Evolutionary conservation across 2,329 filamentous ascomycete genomes (phyloP).

Genomic region (Fusarium pilosicola): DNA sequence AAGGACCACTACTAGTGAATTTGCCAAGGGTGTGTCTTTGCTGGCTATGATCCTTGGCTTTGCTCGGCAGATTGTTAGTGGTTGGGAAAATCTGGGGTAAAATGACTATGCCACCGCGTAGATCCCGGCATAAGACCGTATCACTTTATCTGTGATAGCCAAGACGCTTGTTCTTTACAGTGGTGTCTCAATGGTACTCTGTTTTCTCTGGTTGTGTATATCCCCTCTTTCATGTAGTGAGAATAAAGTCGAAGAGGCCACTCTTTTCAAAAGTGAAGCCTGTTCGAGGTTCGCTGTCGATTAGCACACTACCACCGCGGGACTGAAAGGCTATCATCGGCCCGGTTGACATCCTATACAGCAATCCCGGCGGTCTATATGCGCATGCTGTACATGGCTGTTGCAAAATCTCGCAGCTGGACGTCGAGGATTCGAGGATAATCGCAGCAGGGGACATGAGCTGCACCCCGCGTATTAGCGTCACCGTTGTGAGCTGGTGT

Average conservation of each 20-base stretch:
- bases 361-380: constrained; percentile 60
- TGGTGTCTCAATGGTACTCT: constrained; percentile 13
- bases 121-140: constrained; percentile 1
- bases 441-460: constrained; percentile 60
- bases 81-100: constrained; percentile 14
- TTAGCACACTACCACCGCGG: constrained; percentile 55
- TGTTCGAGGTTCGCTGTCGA: neutral
- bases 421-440: constrained; percentile 69
- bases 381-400: constrained; percentile 59
- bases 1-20: neutral
- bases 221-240: neutral
- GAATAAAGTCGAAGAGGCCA: no score
- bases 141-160: constrained; percentile 16
- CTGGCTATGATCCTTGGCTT: neutral
- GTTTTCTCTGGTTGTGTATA: neutral
- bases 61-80: neutral
- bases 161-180: constrained; percentile 15
- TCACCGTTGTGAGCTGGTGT: neutral
- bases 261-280: neutral
- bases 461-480: constrained; percentile 24
- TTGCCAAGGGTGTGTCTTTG: neutral
- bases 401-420: constrained; percentile 69
- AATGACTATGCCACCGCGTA: neutral
- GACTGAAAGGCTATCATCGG: constrained; percentile 56
- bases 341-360: constrained; percentile 58